Conservation (phyloP, 306 rosid genomes). For the Arachis hypogaea region DNA sequence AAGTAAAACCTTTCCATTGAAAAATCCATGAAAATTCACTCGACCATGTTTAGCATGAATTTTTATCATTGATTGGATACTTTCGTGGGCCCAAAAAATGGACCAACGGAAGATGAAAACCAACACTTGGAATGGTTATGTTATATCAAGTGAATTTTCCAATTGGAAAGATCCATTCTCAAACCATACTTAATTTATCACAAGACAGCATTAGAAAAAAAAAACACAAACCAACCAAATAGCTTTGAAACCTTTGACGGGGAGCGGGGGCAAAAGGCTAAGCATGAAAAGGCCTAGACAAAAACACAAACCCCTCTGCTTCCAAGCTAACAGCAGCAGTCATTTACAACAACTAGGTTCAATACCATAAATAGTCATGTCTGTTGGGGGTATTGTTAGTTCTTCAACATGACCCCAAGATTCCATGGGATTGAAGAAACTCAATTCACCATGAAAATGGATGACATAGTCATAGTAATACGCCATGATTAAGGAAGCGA, state of each 20-base stretch:
- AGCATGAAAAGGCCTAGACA: conserved; percentile 21
- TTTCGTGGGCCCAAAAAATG: too few relatives aligned
- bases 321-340: conserved; percentile 11
- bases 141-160: too few relatives aligned
- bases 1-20: too few relatives aligned
- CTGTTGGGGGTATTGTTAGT: not conserved
- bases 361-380: conserved; percentile 30
- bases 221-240: too few relatives aligned
- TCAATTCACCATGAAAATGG: conserved; percentile 30
- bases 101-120: too few relatives aligned
- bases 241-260: not conserved
- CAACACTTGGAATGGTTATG: too few relatives aligned
- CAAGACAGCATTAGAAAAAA: too few relatives aligned
- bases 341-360: conserved; percentile 38
- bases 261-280: conserved; percentile 29
- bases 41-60: too few relatives aligned
- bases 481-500: conserved; percentile 39
- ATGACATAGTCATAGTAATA: conserved; percentile 27
- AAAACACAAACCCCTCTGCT: conserved; percentile 25
- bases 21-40: too few relatives aligned
- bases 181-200: too few relatives aligned
- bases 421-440: conserved; percentile 30
- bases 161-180: too few relatives aligned
- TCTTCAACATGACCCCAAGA: conserved; percentile 29
- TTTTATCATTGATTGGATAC: too few relatives aligned